A percentile compares a stretch with the other conserved stretches of the same genome.
Evolutionary conservation across 768 basidiomycete genomes (phyloP).

Genomic region (Boletus rubropictus): DNA sequence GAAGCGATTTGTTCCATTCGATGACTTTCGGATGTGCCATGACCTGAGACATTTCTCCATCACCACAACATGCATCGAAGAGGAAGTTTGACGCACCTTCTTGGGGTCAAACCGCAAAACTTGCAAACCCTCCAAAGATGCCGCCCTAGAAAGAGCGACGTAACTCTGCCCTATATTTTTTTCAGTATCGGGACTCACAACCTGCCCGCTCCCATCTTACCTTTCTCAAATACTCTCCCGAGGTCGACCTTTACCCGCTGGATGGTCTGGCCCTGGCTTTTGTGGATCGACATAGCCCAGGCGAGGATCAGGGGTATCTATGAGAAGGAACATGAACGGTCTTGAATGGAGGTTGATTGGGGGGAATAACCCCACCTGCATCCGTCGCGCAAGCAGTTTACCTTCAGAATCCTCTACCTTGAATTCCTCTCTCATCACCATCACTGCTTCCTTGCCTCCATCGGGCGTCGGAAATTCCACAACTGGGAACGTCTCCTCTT

Average conservation of each 20-base stretch:
- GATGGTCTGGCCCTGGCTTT: constrained; percentile 72
- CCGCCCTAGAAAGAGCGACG: constrained; percentile 48
- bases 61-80: neutral
- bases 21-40: constrained; percentile 41
- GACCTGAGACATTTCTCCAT: constrained; percentile 26
- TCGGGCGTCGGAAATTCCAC: constrained; percentile 42
- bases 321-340: neutral
- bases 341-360: neutral
- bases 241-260: constrained; percentile 61
- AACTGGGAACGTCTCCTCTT: constrained; percentile 40
- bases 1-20: constrained; percentile 36
- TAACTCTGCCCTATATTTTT: constrained; percentile 39
- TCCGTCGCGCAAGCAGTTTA: constrained; percentile 41
- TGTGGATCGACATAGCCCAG: constrained; percentile 78
- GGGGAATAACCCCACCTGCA: constrained; percentile 32
- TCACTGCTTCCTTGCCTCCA: constrained; percentile 40
- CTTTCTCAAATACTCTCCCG: constrained; percentile 58
- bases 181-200: neutral
- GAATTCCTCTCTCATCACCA: constrained; percentile 50
- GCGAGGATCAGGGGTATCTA: constrained; percentile 71
- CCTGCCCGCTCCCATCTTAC: constrained; percentile 17
- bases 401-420: constrained; percentile 49
- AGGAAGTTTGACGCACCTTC: constrained; percentile 33
- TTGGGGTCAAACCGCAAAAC: constrained; percentile 48
- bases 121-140: constrained; percentile 49